These are phyloP conservation scores for Erysimum cheiri DNA, from an alignment of 441 rosid genomes.

Conservation along the genomic window DNA sequence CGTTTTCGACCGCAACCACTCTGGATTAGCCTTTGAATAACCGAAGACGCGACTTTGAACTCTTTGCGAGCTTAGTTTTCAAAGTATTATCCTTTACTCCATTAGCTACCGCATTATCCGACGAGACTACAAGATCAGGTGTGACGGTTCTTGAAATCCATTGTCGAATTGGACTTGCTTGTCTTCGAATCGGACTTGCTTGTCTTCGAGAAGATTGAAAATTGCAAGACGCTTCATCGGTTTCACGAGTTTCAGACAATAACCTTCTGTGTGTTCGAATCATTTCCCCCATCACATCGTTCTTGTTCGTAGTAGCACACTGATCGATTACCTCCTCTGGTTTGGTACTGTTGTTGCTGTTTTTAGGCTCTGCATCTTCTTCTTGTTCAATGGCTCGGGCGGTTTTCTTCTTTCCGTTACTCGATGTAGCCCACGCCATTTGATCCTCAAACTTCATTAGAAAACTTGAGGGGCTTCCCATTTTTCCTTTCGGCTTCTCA, in stretches of 20 bases:
- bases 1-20: not conserved
- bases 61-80: conserved; percentile 68
- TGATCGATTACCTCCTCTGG: conserved; percentile 24
- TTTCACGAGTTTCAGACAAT: conserved; percentile 33
- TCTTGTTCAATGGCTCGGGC: conserved; percentile 45
- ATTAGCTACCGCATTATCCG: not conserved
- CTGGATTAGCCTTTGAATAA: conserved; percentile 53
- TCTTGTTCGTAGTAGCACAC: conserved; percentile 20
- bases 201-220: conserved; percentile 48
- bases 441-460: conserved; percentile 83
- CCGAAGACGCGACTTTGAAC: conserved; percentile 60
- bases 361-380: conserved; percentile 29
- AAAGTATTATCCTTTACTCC: conserved; percentile 65
- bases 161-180: conserved; percentile 74
- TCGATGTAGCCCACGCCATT: conserved; percentile 68
- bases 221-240: conserved; percentile 75
- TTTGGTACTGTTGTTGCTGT: conserved; percentile 15
- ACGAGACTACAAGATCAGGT: conserved; percentile 42
- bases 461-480: conserved; percentile 46
- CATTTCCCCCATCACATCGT: conserved; percentile 41
- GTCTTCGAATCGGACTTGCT: conserved; percentile 49
- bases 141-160: conserved; percentile 70
- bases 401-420: conserved; percentile 51
- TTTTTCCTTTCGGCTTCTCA: conserved; percentile 29
- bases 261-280: conserved; percentile 38